Percentiles rank a stretch among this genome's conserved stretches.
Conservation (phyloP, 148 eudicot genomes). For the Spergularia marina region DNA sequence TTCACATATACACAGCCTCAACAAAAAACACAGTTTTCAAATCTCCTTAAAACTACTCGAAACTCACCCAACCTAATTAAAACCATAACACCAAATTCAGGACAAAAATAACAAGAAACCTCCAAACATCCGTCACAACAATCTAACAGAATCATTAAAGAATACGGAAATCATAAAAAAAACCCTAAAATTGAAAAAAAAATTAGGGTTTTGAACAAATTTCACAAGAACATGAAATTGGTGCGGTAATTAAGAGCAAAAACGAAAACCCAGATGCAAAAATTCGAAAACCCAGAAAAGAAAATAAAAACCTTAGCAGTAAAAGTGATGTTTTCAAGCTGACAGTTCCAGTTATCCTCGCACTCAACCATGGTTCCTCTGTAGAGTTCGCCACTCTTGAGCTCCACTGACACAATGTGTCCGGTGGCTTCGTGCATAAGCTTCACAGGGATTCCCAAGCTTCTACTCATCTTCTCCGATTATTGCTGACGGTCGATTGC, state of each 20-base stretch:
- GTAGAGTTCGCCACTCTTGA: slow-evolving; percentile 90
- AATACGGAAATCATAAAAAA: neutral
- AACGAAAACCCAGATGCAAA: slow-evolving; percentile 8
- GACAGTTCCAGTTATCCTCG: slow-evolving; percentile 98
- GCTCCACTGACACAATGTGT: slow-evolving; percentile 78
- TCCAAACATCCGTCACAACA: no score
- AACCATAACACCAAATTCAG: no score
- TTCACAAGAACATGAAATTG: neutral
- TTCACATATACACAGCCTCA: neutral
- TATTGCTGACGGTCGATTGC: neutral
- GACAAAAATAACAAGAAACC: no score
- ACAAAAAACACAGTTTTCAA: neutral
- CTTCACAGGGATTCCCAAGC: slow-evolving; percentile 76
- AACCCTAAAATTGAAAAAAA: neutral
- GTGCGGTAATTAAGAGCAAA: neutral
- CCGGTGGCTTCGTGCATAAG: slow-evolving; percentile 76
- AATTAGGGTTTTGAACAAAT: slow-evolving; percentile 9
- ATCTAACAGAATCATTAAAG: no score
- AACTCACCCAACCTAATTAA: neutral
- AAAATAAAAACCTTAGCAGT: slow-evolving; percentile 61
- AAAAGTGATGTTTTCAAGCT: slow-evolving; percentile 82
- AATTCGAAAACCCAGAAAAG: neutral
- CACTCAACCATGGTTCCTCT: slow-evolving; percentile 88
- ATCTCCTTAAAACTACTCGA: neutral
- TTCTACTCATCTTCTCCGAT: slow-evolving; percentile 51